A percentile compares a stretch with the other conserved stretches of the same genome.
phyloP scores from a whole-genome alignment of 2,329 filamentous ascomycete genomes.

The Ceratocystis smalleyi region DNA sequence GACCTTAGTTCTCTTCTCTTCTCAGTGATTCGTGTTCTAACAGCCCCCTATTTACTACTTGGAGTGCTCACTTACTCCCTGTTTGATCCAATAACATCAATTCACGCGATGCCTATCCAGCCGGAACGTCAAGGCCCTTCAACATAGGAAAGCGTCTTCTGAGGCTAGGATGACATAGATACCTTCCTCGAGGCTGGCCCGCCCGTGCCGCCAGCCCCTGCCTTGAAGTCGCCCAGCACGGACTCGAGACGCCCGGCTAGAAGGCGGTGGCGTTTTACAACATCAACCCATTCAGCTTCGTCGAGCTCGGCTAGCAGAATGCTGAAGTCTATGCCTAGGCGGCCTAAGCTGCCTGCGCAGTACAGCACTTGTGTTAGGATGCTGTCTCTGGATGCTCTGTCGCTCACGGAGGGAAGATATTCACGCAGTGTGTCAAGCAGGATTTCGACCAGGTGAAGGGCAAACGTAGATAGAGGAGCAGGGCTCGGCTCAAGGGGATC shows the following conservation, averaged over 20 bases:
- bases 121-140: too few relatives aligned
- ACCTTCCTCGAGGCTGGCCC: slow-evolving; percentile 12
- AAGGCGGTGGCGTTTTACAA: slow-evolving; percentile 75
- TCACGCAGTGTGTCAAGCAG: slow-evolving; percentile 57
- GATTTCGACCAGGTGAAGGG: slow-evolving; percentile 66
- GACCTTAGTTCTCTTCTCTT: too few relatives aligned
- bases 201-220: neutral
- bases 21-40: too few relatives aligned
- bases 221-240: slow-evolving; percentile 42
- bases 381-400: slow-evolving; percentile 68
- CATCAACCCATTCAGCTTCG: slow-evolving; percentile 65
- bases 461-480: slow-evolving; percentile 66
- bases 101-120: too few relatives aligned
- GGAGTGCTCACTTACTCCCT: too few relatives aligned
- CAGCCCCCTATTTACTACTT: too few relatives aligned
- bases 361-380: slow-evolving; percentile 85
- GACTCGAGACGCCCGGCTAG: slow-evolving; percentile 65
- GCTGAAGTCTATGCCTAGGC: slow-evolving; percentile 84
- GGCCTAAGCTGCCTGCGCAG: slow-evolving; percentile 76
- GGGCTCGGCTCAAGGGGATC: slow-evolving; percentile 48
- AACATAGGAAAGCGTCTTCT: neutral
- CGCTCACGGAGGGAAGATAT: slow-evolving; percentile 70
- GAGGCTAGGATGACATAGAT: neutral
- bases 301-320: slow-evolving; percentile 44
- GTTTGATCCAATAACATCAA: too few relatives aligned